Percentiles rank a stretch among this genome's conserved stretches.
These are phyloP conservation scores for Achaetomiella virescens DNA, from an alignment of 495 filamentous ascomycete genomes.

Conservation along the genomic window DNA sequence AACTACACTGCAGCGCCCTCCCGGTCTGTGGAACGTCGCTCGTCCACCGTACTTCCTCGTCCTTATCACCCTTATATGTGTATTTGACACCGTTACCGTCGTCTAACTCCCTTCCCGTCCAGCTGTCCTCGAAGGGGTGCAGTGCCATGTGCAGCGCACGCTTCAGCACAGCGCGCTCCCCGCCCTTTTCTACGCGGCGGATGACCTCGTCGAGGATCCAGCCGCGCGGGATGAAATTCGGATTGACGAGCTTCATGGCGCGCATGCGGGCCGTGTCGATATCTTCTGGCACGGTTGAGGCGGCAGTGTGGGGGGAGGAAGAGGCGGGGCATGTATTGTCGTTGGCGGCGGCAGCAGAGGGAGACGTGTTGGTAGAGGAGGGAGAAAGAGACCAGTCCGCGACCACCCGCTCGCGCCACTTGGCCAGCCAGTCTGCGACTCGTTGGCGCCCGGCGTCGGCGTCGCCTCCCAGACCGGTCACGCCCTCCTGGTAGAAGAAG, in stretches of 20 bases:
- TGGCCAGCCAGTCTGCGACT: constrained; percentile 68
- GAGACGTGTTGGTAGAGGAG: not conserved
- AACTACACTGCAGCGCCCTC: constrained; percentile 87
- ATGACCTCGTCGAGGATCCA: constrained; percentile 97
- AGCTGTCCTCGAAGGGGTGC: constrained; percentile 76
- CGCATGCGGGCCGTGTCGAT: constrained; percentile 55
- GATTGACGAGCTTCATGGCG: constrained; percentile 80
- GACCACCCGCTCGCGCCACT: constrained; percentile 59
- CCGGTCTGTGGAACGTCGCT: constrained; percentile 75
- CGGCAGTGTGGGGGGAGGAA: not conserved
- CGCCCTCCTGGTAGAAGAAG: constrained; percentile 66
- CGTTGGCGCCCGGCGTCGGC: constrained; percentile 51
- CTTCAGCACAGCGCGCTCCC: constrained; percentile 70
- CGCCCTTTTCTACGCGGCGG: constrained; percentile 72
- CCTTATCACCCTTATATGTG: constrained; percentile 38
- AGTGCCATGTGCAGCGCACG: constrained; percentile 72
- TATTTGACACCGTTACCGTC: constrained; percentile 9
- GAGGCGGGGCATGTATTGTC: not conserved
- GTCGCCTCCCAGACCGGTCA: constrained; percentile 31
- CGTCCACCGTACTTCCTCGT: constrained; percentile 77
- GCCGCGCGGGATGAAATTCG: constrained; percentile 78
- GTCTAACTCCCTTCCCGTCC: constrained; percentile 46
- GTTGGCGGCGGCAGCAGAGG: not conserved
- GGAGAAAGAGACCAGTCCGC: constrained; percentile 62
- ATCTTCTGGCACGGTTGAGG: constrained; percentile 27